Evolutionary conservation across 495 filamentous ascomycete genomes (phyloP).

Genomic region (Annulohypoxylon nitens): DNA sequence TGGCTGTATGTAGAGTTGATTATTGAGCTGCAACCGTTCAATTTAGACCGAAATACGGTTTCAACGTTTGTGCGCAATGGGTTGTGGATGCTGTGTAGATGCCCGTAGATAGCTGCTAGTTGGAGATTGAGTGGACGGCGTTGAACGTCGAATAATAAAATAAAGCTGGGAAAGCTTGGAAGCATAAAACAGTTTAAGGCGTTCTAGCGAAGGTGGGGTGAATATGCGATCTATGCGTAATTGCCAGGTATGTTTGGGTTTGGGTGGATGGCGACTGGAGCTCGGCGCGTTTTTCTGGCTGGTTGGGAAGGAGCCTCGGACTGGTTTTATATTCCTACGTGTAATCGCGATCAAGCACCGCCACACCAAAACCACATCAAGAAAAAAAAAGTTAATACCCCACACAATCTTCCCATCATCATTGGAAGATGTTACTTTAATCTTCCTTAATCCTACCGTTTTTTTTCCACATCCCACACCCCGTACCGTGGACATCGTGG

Average conservation of each 20-base stretch:
- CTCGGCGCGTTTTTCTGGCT: conserved; percentile 3
- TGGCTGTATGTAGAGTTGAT: background rate
- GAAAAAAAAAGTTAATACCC: conserved; percentile 21
- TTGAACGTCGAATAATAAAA: conserved; percentile 16
- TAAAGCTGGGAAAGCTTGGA: conserved; percentile 6
- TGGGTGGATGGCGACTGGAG: conserved; percentile 7
- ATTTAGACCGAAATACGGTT: background rate
- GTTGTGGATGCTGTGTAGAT: background rate
- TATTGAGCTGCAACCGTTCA: background rate
- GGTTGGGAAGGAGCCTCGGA: conserved; percentile 33
- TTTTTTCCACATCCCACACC: conserved; percentile 6
- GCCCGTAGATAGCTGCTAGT: background rate
- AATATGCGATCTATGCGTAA: conserved; percentile 27
- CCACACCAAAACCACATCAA: conserved; percentile 25
- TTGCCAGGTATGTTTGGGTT: conserved; percentile 17
- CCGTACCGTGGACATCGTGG: background rate
- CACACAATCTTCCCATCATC: conserved; percentile 11
- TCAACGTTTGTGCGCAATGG: background rate
- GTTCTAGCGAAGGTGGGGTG: conserved; percentile 51
- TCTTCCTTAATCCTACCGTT: conserved; percentile 1
- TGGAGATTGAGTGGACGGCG: conserved; percentile 13
- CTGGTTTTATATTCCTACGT: conserved; percentile 51
- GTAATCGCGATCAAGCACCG: conserved; percentile 45
- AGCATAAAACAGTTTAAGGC: conserved; percentile 30
- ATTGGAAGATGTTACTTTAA: conserved; percentile 2